These are phyloP conservation scores for Penicillium sp. DNA, from an alignment of 2,329 filamentous ascomycete species.

Conservation along the genomic window DNA sequence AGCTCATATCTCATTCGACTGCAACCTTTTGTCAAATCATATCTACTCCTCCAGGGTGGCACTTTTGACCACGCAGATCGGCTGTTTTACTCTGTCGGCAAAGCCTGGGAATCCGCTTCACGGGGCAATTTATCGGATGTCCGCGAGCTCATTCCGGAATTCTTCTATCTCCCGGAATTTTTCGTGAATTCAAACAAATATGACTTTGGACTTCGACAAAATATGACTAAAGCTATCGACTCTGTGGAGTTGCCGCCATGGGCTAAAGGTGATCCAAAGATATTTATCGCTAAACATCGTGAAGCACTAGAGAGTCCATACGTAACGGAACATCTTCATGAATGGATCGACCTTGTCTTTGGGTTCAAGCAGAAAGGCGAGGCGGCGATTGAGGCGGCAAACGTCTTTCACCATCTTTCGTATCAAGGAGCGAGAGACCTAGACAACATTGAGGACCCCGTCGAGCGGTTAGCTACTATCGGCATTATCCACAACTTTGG, in stretches of 20 bases:
- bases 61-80: constrained; percentile 94
- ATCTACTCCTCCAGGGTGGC: constrained; percentile 89
- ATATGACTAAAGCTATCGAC: constrained; percentile 73
- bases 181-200: constrained; percentile 90
- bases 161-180: constrained; percentile 95
- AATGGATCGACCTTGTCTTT: constrained; percentile 96
- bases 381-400: constrained; percentile 82
- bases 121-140: constrained; percentile 90
- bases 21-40: constrained; percentile 94
- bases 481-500: constrained; percentile 98
- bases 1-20: constrained; percentile 92
- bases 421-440: constrained; percentile 92
- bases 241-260: constrained; percentile 87
- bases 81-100: constrained; percentile 87
- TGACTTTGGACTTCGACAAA: constrained; percentile 86
- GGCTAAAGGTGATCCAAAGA: constrained; percentile 93
- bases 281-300: constrained; percentile 94
- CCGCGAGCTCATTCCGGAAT: constrained; percentile 90
- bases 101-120: constrained; percentile 87
- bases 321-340: constrained; percentile 82
- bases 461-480: constrained; percentile 83
- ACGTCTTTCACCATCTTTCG: constrained; percentile 93
- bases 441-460: constrained; percentile 82
- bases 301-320: constrained; percentile 91
- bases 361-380: constrained; percentile 92